These are phyloP conservation scores for Globisporangium yorkense DNA, from an alignment of 352 stramenopile species.

Conservation along the genomic window DNA sequence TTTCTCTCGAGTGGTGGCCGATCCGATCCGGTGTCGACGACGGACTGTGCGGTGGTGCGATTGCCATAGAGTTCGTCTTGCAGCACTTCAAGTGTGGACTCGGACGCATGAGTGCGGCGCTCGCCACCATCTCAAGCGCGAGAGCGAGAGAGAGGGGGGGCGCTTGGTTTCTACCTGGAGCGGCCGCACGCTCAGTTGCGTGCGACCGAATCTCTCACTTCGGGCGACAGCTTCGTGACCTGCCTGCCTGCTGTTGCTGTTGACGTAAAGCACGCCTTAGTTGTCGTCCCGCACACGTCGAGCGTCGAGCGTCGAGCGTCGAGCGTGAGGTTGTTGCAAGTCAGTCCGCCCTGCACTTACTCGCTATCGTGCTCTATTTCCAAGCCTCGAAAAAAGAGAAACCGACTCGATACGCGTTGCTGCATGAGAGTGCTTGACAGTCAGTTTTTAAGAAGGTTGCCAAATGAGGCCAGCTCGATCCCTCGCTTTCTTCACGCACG, in stretches of 20 bases:
- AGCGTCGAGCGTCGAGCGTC: background rate
- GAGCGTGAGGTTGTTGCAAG: background rate
- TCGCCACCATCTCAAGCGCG: too few relatives aligned
- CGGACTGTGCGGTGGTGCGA: background rate
- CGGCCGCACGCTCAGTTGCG: too few relatives aligned
- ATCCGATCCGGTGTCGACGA: background rate
- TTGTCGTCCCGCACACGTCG: background rate
- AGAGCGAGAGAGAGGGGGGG: too few relatives aligned
- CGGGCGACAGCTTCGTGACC: too few relatives aligned
- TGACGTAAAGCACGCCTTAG: background rate
- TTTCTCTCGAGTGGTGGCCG: background rate
- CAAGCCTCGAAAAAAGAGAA: background rate
- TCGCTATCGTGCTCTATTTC: background rate
- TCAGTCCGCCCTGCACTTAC: background rate
- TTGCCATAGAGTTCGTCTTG: background rate
- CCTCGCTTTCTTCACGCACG: background rate
- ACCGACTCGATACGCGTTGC: background rate
- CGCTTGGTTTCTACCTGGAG: too few relatives aligned
- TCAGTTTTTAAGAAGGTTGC: background rate
- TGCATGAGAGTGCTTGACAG: background rate
- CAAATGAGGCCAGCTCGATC: background rate
- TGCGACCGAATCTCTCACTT: too few relatives aligned
- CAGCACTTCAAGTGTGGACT: too few relatives aligned
- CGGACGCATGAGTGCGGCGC: too few relatives aligned
- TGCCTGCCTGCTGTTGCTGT: background rate